Evolutionary conservation across 441 rosid species (phyloP).

Genomic region (Dalechampia spathulata): DNA sequence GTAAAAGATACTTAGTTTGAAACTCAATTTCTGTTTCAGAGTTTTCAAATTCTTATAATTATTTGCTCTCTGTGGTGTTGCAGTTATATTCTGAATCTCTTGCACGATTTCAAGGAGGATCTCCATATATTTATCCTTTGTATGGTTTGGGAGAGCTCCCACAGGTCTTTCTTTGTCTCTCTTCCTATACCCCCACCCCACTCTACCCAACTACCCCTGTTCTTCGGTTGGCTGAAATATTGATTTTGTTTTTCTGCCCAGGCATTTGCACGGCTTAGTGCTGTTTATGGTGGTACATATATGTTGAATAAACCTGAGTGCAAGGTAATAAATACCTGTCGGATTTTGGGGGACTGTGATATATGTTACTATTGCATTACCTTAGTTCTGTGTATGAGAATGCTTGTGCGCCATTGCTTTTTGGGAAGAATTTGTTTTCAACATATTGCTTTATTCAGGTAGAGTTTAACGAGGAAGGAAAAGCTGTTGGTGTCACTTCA

Average conservation of each 20-base stretch:
- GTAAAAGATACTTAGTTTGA: slow-evolving; percentile 26
- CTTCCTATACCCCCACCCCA: neutral
- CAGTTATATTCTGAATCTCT: slow-evolving; percentile 75
- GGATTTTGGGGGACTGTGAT: neutral
- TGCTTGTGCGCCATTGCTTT: neutral
- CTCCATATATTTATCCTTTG: slow-evolving; percentile 81
- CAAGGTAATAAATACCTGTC: slow-evolving; percentile 38
- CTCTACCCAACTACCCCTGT: neutral
- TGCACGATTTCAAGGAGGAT: slow-evolving; percentile 88
- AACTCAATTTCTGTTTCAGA: neutral
- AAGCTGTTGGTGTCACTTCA: slow-evolving; percentile 75
- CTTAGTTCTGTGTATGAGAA: neutral
- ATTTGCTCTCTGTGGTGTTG: slow-evolving; percentile 8
- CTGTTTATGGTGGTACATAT: slow-evolving; percentile 92
- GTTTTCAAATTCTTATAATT: neutral
- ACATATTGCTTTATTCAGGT: slow-evolving; percentile 39
- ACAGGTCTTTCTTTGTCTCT: slow-evolving; percentile 44
- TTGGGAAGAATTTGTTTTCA: neutral
- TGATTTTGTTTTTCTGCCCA: slow-evolving; percentile 13
- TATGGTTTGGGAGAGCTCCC: slow-evolving; percentile 93
- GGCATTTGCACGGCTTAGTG: slow-evolving; percentile 96
- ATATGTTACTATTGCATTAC: neutral
- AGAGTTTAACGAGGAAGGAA: slow-evolving; percentile 72
- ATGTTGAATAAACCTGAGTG: slow-evolving; percentile 91
- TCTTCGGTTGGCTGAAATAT: too few relatives aligned